phyloP scores from a whole-genome alignment of 2,329 filamentous ascomycete species.

The Diaporthe australafricana region DNA sequence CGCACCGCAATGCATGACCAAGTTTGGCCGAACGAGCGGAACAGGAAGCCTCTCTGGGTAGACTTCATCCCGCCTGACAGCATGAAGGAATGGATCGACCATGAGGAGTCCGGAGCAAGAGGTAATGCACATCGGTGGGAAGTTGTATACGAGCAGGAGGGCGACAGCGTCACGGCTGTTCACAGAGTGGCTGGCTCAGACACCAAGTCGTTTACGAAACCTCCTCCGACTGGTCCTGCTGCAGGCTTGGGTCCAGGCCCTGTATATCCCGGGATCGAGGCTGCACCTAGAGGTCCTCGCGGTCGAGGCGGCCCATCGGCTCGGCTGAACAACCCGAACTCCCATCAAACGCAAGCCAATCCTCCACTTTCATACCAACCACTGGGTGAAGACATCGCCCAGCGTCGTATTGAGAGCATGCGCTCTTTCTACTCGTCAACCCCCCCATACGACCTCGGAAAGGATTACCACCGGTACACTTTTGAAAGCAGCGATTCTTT shows the following conservation, averaged over 20 bases:
- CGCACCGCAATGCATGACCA: slow-evolving; percentile 80
- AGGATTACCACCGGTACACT: slow-evolving; percentile 75
- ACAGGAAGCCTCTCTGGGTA: slow-evolving; percentile 85
- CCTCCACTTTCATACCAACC: slow-evolving; percentile 63
- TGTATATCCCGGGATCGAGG: slow-evolving; percentile 42
- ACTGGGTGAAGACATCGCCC: slow-evolving; percentile 72
- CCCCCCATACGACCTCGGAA: slow-evolving; percentile 54
- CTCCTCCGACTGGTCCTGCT: slow-evolving; percentile 38
- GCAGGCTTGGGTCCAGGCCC: slow-evolving; percentile 26
- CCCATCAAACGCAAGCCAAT: slow-evolving; percentile 43
- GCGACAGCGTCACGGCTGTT: slow-evolving; percentile 65
- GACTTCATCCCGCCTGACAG: slow-evolving; percentile 88
- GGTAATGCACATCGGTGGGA: slow-evolving; percentile 71
- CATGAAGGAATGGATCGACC: slow-evolving; percentile 78
- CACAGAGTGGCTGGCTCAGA: slow-evolving; percentile 62
- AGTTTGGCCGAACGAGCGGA: slow-evolving; percentile 89
- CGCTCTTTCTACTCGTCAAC: slow-evolving; percentile 51
- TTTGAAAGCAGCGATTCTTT: slow-evolving; percentile 76
- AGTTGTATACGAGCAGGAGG: slow-evolving; percentile 73
- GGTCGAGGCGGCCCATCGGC: slow-evolving; percentile 40
- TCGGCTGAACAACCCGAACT: slow-evolving; percentile 31
- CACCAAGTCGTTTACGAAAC: slow-evolving; percentile 38
- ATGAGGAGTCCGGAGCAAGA: slow-evolving; percentile 66
- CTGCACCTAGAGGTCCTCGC: slow-evolving; percentile 44
- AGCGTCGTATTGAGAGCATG: slow-evolving; percentile 71